Conservation (phyloP, 2,329 filamentous ascomycete species). For the Colletotrichum caudatum region DNA sequence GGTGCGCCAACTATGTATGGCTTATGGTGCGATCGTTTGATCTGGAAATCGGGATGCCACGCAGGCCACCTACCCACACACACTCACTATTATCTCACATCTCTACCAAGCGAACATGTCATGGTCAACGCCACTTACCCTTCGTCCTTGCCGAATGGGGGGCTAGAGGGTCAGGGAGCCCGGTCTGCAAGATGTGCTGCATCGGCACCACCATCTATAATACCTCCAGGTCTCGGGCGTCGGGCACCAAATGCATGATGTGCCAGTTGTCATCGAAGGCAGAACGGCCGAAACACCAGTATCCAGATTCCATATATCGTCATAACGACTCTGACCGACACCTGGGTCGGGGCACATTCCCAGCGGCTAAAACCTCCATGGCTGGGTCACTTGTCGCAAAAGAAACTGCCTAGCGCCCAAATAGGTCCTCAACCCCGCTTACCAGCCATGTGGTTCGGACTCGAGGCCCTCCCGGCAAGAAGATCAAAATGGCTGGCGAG, state of each 20-base stretch:
- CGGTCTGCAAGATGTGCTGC: slow-evolving; percentile 26
- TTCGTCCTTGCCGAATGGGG: slow-evolving; percentile 20
- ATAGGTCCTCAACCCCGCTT: slow-evolving; percentile 35
- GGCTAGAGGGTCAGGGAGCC: slow-evolving; percentile 9
- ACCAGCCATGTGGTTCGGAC: slow-evolving; percentile 32
- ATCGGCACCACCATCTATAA: slow-evolving; percentile 23
- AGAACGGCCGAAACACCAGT: slow-evolving; percentile 8
- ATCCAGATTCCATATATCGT: background rate
- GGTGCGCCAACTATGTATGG: slow-evolving; percentile 35
- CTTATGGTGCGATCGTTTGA: slow-evolving; percentile 42
- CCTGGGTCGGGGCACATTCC: slow-evolving; percentile 9
- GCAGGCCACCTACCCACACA: slow-evolving; percentile 28
- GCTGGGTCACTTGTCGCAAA: slow-evolving; percentile 28
- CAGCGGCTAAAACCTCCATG: slow-evolving; percentile 27
- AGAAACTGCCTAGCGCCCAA: slow-evolving; percentile 33
- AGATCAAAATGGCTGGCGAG: slow-evolving; percentile 23
- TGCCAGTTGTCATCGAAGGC: slow-evolving; percentile 5
- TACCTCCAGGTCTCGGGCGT: slow-evolving; percentile 14
- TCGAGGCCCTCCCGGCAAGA: slow-evolving; percentile 18
- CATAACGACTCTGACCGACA: slow-evolving; percentile 13
- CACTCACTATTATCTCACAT: slow-evolving; percentile 32
- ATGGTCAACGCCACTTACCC: slow-evolving; percentile 15
- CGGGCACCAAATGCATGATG: slow-evolving; percentile 11
- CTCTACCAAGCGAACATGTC: slow-evolving; percentile 16
- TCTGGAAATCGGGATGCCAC: slow-evolving; percentile 43